Conservation (phyloP, 352 stramenopile species). For the Pythium plurisporium region DNA sequence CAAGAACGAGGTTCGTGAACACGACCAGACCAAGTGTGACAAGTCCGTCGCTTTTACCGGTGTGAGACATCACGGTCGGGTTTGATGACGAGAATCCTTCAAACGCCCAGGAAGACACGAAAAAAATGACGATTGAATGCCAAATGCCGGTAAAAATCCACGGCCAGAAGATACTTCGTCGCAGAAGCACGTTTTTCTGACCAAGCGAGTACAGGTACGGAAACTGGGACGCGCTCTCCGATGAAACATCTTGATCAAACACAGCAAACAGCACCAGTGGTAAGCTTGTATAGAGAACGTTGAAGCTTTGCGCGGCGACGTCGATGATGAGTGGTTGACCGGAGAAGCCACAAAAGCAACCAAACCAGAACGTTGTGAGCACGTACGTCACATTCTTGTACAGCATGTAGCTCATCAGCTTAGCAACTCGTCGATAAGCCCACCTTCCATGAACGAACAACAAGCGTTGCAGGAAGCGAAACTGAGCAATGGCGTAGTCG, state of each 20-base stretch:
- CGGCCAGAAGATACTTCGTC: conserved; percentile 68
- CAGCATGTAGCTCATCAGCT: conserved; percentile 93
- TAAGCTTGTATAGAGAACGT: conserved; percentile 76
- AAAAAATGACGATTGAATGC: conserved; percentile 81
- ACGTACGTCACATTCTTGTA: conserved; percentile 93
- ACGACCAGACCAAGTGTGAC: conserved; percentile 71
- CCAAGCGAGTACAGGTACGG: conserved; percentile 64
- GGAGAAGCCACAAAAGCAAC: conserved; percentile 74
- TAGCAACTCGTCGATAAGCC: conserved; percentile 90
- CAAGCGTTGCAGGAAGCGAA: conserved; percentile 90
- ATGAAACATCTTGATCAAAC: conserved; percentile 74
- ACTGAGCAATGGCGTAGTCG: conserved; percentile 93
- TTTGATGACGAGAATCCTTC: conserved; percentile 22
- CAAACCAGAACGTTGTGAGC: conserved; percentile 81
- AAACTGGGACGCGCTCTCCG: conserved; percentile 56
- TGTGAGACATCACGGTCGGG: conserved; percentile 32
- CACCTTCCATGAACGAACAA: conserved; percentile 91
- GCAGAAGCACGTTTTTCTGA: conserved; percentile 60
- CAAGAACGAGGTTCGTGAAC: conserved; percentile 75
- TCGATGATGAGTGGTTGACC: conserved; percentile 76
- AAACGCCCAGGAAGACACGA: conserved; percentile 62
- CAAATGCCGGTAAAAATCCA: conserved; percentile 82
- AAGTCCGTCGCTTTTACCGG: conserved; percentile 47
- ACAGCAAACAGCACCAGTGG: conserved; percentile 75
- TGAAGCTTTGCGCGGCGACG: conserved; percentile 76